A percentile compares a stretch with the other conserved stretches of the same genome.
phyloP scores from a whole-genome alignment of 805 yeast species.

The Pichia californica region DNA sequence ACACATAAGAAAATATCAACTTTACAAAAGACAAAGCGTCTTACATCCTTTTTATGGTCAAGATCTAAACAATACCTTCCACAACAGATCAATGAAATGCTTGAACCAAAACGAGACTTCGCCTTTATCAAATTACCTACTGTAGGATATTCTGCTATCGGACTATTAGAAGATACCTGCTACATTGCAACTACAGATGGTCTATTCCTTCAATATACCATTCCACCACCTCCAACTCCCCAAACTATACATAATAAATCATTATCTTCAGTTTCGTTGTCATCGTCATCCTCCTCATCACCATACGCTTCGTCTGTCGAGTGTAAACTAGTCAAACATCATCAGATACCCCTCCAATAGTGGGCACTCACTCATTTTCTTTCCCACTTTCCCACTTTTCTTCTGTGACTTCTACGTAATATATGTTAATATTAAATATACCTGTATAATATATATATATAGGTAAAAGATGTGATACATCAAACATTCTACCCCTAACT shows the following conservation, averaged over 20 bases:
- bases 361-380: no score
- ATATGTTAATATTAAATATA: no score
- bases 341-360: neutral
- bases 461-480: no score
- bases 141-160: conserved; percentile 25
- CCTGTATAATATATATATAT: neutral
- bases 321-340: conserved; percentile 1
- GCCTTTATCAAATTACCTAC: conserved; percentile 68
- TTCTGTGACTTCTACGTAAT: no score
- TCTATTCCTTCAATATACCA: conserved; percentile 67
- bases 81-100: conserved; percentile 66
- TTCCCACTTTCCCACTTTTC: no score
- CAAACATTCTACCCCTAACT: no score
- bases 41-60: conserved; percentile 24
- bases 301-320: neutral
- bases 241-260: no score
- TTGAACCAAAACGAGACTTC: conserved; percentile 88
- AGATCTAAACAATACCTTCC: conserved; percentile 50
- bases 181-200: conserved; percentile 81
- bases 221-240: conserved; percentile 36
- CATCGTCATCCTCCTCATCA: neutral
- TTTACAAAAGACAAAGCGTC: conserved; percentile 15
- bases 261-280: no score
- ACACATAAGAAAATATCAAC: neutral
- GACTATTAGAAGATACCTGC: conserved; percentile 36